phyloP scores from a whole-genome alignment of 352 stramenopile species.

The Phytopythium aichiense region DNA sequence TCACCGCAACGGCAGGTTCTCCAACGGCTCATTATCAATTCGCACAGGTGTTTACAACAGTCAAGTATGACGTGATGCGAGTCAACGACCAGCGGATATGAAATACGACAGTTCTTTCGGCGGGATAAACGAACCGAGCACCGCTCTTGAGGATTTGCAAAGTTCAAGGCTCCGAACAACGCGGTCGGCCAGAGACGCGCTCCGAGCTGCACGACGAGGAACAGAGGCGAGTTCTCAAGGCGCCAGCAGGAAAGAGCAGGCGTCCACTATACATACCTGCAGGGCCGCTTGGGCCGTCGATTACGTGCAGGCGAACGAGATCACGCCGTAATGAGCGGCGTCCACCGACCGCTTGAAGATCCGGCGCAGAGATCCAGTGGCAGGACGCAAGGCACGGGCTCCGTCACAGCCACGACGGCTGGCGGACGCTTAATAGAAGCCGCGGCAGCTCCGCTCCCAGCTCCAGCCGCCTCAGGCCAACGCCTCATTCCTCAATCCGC shows the following conservation, averaged over 20 bases:
- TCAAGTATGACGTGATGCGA: not conserved
- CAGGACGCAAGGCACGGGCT: not conserved
- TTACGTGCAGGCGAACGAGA: not conserved
- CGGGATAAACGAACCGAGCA: not conserved
- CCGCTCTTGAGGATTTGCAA: slow-evolving; percentile 4
- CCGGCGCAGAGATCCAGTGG: not conserved
- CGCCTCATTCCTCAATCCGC: slow-evolving; percentile 3
- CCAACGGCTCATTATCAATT: not conserved
- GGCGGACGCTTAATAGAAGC: slow-evolving; percentile 1
- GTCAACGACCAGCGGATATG: slow-evolving; percentile 7
- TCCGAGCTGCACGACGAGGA: not conserved
- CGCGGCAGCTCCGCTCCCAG: not conserved
- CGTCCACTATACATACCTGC: not conserved
- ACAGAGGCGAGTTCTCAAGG: not conserved
- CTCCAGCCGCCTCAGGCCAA: not conserved
- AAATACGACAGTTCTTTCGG: not conserved
- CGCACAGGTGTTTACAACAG: not conserved
- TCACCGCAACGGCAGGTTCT: not conserved
- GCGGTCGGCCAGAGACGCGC: not conserved
- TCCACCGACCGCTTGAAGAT: not conserved
- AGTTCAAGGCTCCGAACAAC: not conserved
- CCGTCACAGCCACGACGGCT: not conserved
- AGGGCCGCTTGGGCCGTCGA: not conserved
- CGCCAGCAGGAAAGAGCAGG: not conserved
- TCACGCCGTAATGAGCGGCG: slow-evolving; percentile 2